A percentile compares a stretch with the other conserved stretches of the same genome.
Evolutionary conservation across 176 grass and related monocot species (phyloP).

Genomic region (Avena sativa): DNA sequence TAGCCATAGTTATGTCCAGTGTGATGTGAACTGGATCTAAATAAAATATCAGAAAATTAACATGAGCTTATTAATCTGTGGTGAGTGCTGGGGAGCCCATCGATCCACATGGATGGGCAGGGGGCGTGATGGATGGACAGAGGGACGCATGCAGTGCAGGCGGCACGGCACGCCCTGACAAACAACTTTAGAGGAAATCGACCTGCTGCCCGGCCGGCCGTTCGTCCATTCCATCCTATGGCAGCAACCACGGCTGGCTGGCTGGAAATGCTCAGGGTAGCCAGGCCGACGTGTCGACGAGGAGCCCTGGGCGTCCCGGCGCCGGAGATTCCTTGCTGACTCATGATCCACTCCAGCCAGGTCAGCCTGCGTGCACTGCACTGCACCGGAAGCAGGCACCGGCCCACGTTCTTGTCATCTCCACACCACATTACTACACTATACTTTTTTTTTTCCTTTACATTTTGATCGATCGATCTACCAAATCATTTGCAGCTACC

Average conservation of each 20-base stretch:
- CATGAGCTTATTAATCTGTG: no score
- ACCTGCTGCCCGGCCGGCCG: not conserved
- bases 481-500: no score
- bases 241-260: not conserved
- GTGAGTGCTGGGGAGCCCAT: not conserved
- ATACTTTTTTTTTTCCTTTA: no score
- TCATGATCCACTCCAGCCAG: not conserved
- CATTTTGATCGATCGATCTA: no score
- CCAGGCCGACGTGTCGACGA: constrained; percentile 47
- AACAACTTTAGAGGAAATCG: not conserved
- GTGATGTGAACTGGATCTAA: no score
- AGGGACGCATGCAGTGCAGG: not conserved
- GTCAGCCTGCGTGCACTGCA: not conserved
- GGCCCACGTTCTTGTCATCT: not conserved
- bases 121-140: not conserved
- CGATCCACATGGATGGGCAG: not conserved
- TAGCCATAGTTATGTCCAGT: no score
- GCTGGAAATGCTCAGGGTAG: not conserved
- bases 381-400: not conserved
- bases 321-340: not conserved
- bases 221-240: not conserved
- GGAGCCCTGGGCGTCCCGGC: not conserved
- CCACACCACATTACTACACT: no score
- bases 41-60: no score
- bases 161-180: not conserved